Base-by-base conservation (phyloP, 2,329 filamentous ascomycete species). In the Achaetomium macrosporum region DNA sequence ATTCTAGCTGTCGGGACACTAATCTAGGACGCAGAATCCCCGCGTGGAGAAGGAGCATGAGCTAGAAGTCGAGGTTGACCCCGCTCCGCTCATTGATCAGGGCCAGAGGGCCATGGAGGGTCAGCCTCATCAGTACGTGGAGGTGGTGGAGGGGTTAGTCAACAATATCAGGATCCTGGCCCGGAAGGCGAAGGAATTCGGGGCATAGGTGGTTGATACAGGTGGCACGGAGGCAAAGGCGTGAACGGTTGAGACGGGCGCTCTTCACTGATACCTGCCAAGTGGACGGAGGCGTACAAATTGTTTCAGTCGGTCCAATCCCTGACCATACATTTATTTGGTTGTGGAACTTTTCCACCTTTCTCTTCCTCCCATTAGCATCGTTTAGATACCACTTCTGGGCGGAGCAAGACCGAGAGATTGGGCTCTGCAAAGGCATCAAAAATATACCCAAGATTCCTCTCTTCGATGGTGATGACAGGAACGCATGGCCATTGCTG, bases 31-130 rank as follows among this genome's bases (percentile, higher is more conserved):
- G 4, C 62, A 76, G 67, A 71, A 70, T 30, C 61, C 68, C 19
- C 71, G 70, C 29, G 55, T 63, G 0, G 76, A 78, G 51, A 89
- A 88, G 61, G 85, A 87, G 58, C 88, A 92, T 64, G 89, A 95
- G 69, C 76, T 93, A 7, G 89, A 95, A 65, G 78, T 95, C 44
- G 89, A 93, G 66, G 68, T 93, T 13, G 75, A 82, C n/a, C 75
- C 85, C 0, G 70, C 68, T 5, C 73, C 77, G n/a, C 67, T 92
- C 13, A 70, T 87, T 43, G 78, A 85, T 11, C 85, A 91, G 59
- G 85, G 85, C 7, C 71, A 73, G 35, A 74, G 76, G 51, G 77
- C 82, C 20, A 71, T 76, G 60, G 68, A 66, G 5, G 72, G 73
- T 2, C 71, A 76, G 51, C 72, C 74, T 6, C 82, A 84, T 61